Base-by-base conservation (phyloP, 257 asterid genomes). In the Petrea volubilis region DNA sequence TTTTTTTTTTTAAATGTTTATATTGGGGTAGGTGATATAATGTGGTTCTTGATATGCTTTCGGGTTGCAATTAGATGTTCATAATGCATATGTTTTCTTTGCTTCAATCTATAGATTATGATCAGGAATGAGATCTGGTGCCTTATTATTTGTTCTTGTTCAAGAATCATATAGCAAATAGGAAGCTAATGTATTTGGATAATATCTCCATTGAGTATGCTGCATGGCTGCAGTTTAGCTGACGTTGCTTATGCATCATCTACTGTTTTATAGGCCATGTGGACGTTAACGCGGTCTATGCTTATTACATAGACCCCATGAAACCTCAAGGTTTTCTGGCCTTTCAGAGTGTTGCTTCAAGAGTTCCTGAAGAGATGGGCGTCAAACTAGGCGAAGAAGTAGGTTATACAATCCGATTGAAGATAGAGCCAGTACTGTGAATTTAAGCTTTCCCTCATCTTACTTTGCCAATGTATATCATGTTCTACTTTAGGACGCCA, bases 311-410 rank as follows among this genome's bases (percentile, higher is more conserved):
- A 52, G 43, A 56, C 47, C 38, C 66, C 44, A 25, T 51, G 34
- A 27, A 3, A 38, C 41, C 12, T 74, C 60, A 41, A 36, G 55
- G 41, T 28, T 78, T 70, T 25, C 65, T 69, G 60, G 52, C 46
- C 60, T 18, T 79, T 68, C 85, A 94, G 99, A 78, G 87, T 56
- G 98, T 92, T 69, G 86, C 99, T 49, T 74, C 95, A 27, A 86
- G 98, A 80, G 97, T 95, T 64, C 86, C 98, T 31, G 95, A 95
- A 77, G 99, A 95, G 88, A 88, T 95, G 95, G 95, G 91, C 51
- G 96, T 86, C 66, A 90, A 84, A 67, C 87, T 95, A 63, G 98
- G 99, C 7, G 96, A 90, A 50, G 98, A 89, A 83, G 98, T 92
- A 77, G 99, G 99, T 64, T 95, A 92, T 80, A 88, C 95, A 47